Conservation (phyloP, 345 rosid species). For the Viola odorata region DNA sequence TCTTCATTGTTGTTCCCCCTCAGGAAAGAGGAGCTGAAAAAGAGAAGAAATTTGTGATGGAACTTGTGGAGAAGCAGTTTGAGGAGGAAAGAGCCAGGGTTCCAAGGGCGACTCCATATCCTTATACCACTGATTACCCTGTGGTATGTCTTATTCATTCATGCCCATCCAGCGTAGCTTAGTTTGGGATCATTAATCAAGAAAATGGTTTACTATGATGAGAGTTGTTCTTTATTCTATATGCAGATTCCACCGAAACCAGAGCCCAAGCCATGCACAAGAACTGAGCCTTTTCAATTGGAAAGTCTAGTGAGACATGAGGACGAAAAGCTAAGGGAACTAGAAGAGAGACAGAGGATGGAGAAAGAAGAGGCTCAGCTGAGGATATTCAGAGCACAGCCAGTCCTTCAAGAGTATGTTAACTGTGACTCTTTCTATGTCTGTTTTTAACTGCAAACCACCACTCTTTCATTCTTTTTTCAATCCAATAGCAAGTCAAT, state of each 20-base stretch:
- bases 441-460: too few relatives aligned
- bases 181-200: too few relatives aligned
- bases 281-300: constrained; percentile 77
- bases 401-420: constrained; percentile 76
- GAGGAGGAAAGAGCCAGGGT: constrained; percentile 75
- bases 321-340: constrained; percentile 74
- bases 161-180: too few relatives aligned
- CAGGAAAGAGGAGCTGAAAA: constrained; percentile 96
- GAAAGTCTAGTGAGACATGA: constrained; percentile 85
- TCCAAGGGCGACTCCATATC: constrained; percentile 86
- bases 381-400: constrained; percentile 78
- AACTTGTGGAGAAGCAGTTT: constrained; percentile 46
- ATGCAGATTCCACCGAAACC: constrained; percentile 86
- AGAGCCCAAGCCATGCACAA: constrained; percentile 74
- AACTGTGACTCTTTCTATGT: not conserved
- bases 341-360: constrained; percentile 66
- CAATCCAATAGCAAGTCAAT: too few relatives aligned
- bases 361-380: constrained; percentile 66
- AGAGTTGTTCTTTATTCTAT: not conserved
- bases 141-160: too few relatives aligned
- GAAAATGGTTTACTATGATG: too few relatives aligned
- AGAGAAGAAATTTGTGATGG: constrained; percentile 59
- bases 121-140: constrained; percentile 92
- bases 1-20: constrained; percentile 1
- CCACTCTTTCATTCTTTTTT: too few relatives aligned